phyloP scores from a whole-genome alignment of 202 grass and related monocot genomes.

The Zoysia matrella region DNA sequence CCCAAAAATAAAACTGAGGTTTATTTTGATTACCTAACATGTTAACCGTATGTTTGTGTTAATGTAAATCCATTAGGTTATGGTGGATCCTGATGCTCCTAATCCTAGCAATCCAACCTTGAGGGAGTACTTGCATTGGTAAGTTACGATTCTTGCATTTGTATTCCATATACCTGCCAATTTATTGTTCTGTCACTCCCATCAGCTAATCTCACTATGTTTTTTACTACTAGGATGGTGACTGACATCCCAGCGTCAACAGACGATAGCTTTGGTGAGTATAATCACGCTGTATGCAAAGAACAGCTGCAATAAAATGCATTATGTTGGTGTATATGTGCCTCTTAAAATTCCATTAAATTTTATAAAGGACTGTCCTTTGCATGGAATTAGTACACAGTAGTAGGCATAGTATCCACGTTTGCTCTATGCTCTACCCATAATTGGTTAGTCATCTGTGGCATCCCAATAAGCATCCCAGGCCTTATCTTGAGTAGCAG shows the following conservation, averaged over 20 bases:
- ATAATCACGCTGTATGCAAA: not conserved
- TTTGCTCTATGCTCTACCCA: too few relatives aligned
- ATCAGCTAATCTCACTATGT: not conserved
- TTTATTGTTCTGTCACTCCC: not conserved
- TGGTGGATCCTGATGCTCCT: conserved; percentile 98
- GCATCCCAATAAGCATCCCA: too few relatives aligned
- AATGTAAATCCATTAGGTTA: conserved; percentile 69
- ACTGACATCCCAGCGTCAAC: conserved; percentile 91
- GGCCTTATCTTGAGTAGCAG: too few relatives aligned
- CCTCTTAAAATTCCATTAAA: too few relatives aligned
- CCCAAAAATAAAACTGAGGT: conserved; percentile 36
- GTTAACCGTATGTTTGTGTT: conserved; percentile 52
- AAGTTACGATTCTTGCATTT: conserved; percentile 25
- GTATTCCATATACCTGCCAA: not conserved
- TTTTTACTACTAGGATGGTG: conserved; percentile 69
- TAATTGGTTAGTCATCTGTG: too few relatives aligned
- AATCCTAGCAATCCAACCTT: conserved; percentile 81
- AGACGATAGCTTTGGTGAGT: conserved; percentile 79
- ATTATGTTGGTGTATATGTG: too few relatives aligned
- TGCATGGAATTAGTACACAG: too few relatives aligned
- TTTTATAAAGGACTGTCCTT: too few relatives aligned
- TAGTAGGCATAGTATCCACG: too few relatives aligned
- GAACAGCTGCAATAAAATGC: too few relatives aligned
- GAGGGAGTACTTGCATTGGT: conserved; percentile 96
- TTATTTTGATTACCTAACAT: conserved; percentile 51